Evolutionary conservation across 208 protist species (phyloP).

Genomic region (Angomonas ambiguus): DNA sequence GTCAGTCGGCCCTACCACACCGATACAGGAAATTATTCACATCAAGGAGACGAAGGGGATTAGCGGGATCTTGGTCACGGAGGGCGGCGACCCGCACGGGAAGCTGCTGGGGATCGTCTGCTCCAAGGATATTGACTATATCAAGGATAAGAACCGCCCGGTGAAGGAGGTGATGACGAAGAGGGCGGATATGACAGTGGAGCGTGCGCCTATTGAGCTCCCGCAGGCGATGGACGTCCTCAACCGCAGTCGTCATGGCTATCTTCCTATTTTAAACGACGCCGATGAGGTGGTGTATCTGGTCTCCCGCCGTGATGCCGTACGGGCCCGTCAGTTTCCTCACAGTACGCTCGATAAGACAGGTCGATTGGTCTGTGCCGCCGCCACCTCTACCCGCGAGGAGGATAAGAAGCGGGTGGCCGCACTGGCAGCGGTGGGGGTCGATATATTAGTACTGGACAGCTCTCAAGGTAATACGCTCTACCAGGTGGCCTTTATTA

Average conservation of each 20-base stretch:
- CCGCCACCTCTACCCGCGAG: conserved; percentile 89
- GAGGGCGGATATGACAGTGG: conserved; percentile 78
- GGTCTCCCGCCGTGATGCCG: conserved; percentile 83
- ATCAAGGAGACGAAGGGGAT: conserved; percentile 94
- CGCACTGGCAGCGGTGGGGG: conserved; percentile 82
- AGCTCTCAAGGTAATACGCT: conserved; percentile 95
- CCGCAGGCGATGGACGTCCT: conserved; percentile 95
- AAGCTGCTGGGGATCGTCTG: conserved; percentile 97
- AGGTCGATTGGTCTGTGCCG: conserved; percentile 82
- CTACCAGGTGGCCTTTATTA: conserved; percentile 95
- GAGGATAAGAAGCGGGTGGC: conserved; percentile 84
- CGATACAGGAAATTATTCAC: conserved; percentile 81
- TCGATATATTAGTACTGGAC: conserved; percentile 94
- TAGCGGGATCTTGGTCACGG: conserved; percentile 96
- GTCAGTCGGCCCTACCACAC: conserved; percentile 74
- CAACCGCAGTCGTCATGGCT: conserved; percentile 91
- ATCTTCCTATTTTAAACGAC: conserved; percentile 96
- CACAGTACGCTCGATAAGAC: conserved; percentile 78
- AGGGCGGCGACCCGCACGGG: conserved; percentile 89
- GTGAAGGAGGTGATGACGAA: conserved; percentile 87
- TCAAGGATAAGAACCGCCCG: conserved; percentile 76
- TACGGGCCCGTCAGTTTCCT: conserved; percentile 74
- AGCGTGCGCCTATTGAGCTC: conserved; percentile 79
- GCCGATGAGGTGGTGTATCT: conserved; percentile 89
- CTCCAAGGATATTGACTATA: conserved; percentile 96